A percentile compares a stretch with the other conserved stretches of the same genome.
Conservation (phyloP, 2,329 filamentous ascomycete species). For the Pseudocercospora musae region DNA sequence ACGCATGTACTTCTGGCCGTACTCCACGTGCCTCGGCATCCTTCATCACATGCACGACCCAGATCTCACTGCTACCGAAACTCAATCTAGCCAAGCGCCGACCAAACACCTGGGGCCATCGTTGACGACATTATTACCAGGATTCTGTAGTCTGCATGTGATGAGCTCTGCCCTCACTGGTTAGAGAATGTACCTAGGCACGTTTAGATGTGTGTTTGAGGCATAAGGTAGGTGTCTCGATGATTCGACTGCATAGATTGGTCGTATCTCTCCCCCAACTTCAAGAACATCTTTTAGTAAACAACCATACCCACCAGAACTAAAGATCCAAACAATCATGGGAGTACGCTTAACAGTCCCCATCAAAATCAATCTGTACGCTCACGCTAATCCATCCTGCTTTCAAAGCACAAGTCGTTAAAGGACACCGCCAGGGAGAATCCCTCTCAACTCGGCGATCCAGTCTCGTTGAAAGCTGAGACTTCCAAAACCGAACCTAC, state of each 20-base stretch:
- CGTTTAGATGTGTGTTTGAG: not conserved
- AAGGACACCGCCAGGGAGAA: constrained; percentile 30
- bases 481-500: constrained; percentile 28
- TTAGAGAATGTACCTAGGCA: not conserved
- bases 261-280: too few species aligned
- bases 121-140: constrained; percentile 24
- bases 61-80: not conserved
- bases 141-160: not conserved
- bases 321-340: too few species aligned
- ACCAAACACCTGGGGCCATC: constrained; percentile 4
- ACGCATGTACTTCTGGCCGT: too few species aligned
- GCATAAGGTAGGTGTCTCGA: too few species aligned
- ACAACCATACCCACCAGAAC: too few species aligned
- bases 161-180: not conserved
- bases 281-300: too few species aligned
- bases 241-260: too few species aligned
- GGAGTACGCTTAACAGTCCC: not conserved
- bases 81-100: constrained; percentile 15
- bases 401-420: constrained; percentile 20
- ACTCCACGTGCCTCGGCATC: constrained; percentile 7
- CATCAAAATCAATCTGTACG: not conserved
- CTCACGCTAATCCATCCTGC: not conserved
- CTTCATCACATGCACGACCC: constrained; percentile 7
- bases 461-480: constrained; percentile 37
- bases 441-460: constrained; percentile 35